Base-by-base conservation (phyloP, 2,329 filamentous ascomycete genomes). In the Cladophialophora psammophila region DNA sequence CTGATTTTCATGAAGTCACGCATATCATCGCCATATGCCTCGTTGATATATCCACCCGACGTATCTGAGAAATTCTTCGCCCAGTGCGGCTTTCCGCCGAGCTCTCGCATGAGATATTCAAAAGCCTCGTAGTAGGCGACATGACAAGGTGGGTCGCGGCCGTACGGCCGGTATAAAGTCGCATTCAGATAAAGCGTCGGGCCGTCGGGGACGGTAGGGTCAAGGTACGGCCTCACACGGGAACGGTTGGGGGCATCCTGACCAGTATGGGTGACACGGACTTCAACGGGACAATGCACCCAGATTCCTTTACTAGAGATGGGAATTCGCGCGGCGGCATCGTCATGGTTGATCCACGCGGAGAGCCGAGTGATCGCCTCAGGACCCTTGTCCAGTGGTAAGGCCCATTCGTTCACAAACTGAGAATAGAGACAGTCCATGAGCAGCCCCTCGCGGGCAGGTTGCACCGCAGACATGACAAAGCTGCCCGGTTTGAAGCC, bases 341-440 rank as follows among this genome's bases (percentile, higher is more conserved):
- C 89, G 71, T 85, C 81, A 73, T 95, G 91, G 18, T 87, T 85
- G 61, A 99, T 84, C 95, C 95, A 99, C 56, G 91, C 90, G 45
- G 90, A 91, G 12, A 99, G 85, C 9, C 95, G 88, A 36, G 83
- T 86, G 52, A 99, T 87, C 7, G 93, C 94, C 79, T 97, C 94
- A 13, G 94, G 94, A 0, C 95, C 95, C 72, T 91, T 90, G 70
- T 88, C 83, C 0, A 99, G 84, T 1, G 95, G 94, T 6, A 99
- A 86, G 0, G 94, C 94, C 95, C 95, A 99, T 78, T 99, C 95
- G 78, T 99, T 97, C 71, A 99, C 95, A 74, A 93, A 97, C 76
- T 99, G 95, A n/a, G 91, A 94, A 83, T 97, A 99, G 5, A 98
- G 86, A 75, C 95, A 99, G 82, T 99, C 95, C 91, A 99, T 94